These are phyloP conservation scores for Cercospora sojina DNA, from an alignment of 2,329 filamentous ascomycete species.

Conservation along the genomic window DNA sequence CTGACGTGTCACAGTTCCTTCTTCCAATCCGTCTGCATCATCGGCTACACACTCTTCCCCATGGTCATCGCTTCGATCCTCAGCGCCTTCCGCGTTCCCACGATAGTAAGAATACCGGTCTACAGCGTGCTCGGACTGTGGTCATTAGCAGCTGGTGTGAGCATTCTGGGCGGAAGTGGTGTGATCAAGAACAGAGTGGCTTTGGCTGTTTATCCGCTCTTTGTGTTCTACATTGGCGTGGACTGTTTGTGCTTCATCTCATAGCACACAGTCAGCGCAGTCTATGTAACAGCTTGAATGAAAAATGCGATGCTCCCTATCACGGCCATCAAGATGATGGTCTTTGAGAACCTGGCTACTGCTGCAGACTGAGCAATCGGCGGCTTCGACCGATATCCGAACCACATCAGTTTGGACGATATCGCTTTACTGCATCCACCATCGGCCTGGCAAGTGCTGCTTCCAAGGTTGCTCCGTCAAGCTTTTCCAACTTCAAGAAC, in stretches of 20 bases:
- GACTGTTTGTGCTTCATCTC: slow-evolving; percentile 96
- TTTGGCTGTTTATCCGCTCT: slow-evolving; percentile 89
- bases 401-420: neutral
- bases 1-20: slow-evolving; percentile 69
- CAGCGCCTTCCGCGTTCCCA: slow-evolving; percentile 76
- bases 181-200: slow-evolving; percentile 93
- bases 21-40: slow-evolving; percentile 95
- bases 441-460: neutral
- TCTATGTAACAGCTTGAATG: slow-evolving; percentile 8
- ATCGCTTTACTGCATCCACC: neutral
- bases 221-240: slow-evolving; percentile 91
- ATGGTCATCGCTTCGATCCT: slow-evolving; percentile 89
- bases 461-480: neutral
- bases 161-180: slow-evolving; percentile 91
- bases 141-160: slow-evolving; percentile 93
- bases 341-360: neutral
- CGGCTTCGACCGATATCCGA: neutral
- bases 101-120: slow-evolving; percentile 81
- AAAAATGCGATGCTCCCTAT: neutral
- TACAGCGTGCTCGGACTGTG: slow-evolving; percentile 86
- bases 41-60: slow-evolving; percentile 96
- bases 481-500: neutral
- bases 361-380: neutral
- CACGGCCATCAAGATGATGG: slow-evolving; percentile 1
- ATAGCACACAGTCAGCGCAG: neutral